Conservation (phyloP, 441 rosid species). For the Mallotus repandus region DNA sequence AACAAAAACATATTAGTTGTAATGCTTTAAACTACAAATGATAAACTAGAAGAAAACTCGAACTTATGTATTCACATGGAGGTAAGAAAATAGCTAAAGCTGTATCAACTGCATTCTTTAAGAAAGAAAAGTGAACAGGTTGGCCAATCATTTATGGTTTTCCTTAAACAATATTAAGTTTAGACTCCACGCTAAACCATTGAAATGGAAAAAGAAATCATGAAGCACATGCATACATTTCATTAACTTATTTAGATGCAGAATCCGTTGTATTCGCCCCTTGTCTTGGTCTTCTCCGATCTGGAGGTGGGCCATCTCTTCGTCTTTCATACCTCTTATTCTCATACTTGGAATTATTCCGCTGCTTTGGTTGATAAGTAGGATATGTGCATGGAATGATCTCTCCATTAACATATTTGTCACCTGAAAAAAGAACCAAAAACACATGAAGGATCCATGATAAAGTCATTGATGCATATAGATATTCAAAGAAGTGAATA, state of each 20-base stretch:
- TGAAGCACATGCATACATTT: conserved; percentile 1
- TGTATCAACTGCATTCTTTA: not conserved
- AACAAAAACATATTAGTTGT: not conserved
- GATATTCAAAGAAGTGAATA: not conserved
- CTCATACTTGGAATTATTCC: conserved; percentile 56
- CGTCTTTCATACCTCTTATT: conserved; percentile 75
- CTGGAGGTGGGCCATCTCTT: conserved; percentile 81
- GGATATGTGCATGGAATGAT: conserved; percentile 90
- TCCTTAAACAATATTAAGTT: not conserved
- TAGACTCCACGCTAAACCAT: not conserved
- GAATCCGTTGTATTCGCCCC: conserved; percentile 53
- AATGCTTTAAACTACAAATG: not conserved
- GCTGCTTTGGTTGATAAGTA: conserved; percentile 85
- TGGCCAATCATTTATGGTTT: not conserved
- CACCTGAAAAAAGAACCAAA: conserved; percentile 44
- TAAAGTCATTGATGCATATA: not conserved
- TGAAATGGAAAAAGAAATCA: not conserved
- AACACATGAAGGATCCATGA: not conserved
- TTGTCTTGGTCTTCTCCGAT: conserved; percentile 58
- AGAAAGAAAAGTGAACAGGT: not conserved
- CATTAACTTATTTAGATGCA: conserved; percentile 34
- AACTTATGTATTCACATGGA: not conserved
- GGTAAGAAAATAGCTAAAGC: not conserved
- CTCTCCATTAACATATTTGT: conserved; percentile 91
- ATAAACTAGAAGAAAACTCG: not conserved